These are phyloP conservation scores for Lactarius evosmus DNA, from an alignment of 768 basidiomycete genomes.

Conservation along the genomic window DNA sequence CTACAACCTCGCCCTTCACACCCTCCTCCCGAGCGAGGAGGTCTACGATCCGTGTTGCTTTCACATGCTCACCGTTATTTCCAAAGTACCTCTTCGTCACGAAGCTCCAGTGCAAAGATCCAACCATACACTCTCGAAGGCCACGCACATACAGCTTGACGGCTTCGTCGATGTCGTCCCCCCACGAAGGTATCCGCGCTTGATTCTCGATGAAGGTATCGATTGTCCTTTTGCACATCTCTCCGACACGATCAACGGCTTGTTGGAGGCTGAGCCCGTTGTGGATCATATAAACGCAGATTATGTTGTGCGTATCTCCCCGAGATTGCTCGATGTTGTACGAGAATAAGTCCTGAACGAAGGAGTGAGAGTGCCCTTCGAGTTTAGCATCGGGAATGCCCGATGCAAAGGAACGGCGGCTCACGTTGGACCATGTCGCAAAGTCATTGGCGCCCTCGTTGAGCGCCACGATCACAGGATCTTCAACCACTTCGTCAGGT, in stretches of 20 bases:
- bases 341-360: slow-evolving; percentile 69
- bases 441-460: slow-evolving; percentile 78
- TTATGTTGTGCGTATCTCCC: slow-evolving; percentile 84
- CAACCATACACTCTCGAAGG: slow-evolving; percentile 75
- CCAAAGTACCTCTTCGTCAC: slow-evolving; percentile 74
- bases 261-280: slow-evolving; percentile 68
- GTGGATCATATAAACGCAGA: slow-evolving; percentile 72
- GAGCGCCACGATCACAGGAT: slow-evolving; percentile 61
- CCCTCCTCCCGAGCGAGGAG: slow-evolving; percentile 42
- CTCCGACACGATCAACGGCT: slow-evolving; percentile 73
- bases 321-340: slow-evolving; percentile 81
- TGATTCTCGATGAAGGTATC: slow-evolving; percentile 57
- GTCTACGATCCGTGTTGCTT: slow-evolving; percentile 51
- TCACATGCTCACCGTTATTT: slow-evolving; percentile 52
- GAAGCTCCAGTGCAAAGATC: slow-evolving; percentile 75
- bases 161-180: slow-evolving; percentile 59
- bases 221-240: slow-evolving; percentile 68
- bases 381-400: slow-evolving; percentile 23
- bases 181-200: slow-evolving; percentile 63
- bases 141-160: slow-evolving; percentile 64
- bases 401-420: slow-evolving; percentile 30
- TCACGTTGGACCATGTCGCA: slow-evolving; percentile 83
- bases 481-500: slow-evolving; percentile 78
- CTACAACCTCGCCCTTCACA: not conserved
- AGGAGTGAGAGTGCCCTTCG: slow-evolving; percentile 15